Base-by-base conservation (phyloP, 305 asterid species). In the Rubia peregrina region DNA sequence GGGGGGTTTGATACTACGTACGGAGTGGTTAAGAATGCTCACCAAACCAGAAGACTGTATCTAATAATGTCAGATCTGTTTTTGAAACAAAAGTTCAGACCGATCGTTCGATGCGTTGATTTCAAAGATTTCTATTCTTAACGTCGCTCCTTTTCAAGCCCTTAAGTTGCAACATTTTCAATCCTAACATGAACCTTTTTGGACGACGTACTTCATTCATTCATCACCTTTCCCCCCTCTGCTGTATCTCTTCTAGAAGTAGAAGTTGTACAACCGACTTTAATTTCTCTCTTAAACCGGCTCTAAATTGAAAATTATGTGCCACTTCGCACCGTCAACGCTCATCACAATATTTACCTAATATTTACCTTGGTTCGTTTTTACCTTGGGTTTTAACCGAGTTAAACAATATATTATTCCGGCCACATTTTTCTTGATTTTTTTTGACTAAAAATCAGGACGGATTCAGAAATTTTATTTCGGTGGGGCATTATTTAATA, bases 21-120 rank as follows among this genome's bases (percentile, higher is more conserved):
- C 48, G 55, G 69, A 42, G 84, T 77, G 80, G 84, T 75, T 80
- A 77, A 74, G 70, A 77, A 63, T 48, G 72, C 36, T 81, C 77
- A 81, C 82, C 85, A 78, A 73, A 75, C 81, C 81, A 17, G 51
- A 75, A 16, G 78, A 81, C 76, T 56, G 21, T 2, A n/a, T 51
- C 64, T 65, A n/a, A 57, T 14, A 22, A 64, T 41, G 10, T 42
- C 0, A 53, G 46, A 63, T 33, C 42, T 33, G 67, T 21, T 14
- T 60, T 16, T 75, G 33, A 57, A 57, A 57, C 38, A 16, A 17
- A 51, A 17, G 59, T 0, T 2, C 0, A 51, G 59, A 17, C 59
- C 59, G 10, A 51, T 16, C 24, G 8, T 16, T 7, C 22, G 21
- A 51, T n/a, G 10, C 17, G 36, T 57, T 64, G 40, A 36, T 59